Conservation (phyloP, 768 basidiomycete species). For the Naganishia onofrii region DNA sequence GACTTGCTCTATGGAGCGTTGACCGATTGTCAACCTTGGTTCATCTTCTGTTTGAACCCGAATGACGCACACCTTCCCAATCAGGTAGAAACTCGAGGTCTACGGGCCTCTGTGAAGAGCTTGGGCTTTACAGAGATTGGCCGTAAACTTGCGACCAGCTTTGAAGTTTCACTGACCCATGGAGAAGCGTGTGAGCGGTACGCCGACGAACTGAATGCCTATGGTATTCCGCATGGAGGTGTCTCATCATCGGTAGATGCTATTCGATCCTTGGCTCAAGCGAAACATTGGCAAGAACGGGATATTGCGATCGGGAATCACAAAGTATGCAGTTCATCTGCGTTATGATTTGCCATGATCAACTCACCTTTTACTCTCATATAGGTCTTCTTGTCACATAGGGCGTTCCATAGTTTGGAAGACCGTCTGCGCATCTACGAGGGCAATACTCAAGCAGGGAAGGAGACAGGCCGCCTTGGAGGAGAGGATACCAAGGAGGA, state of each 20-base stretch:
- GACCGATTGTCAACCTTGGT: constrained; percentile 86
- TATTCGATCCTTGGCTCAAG: constrained; percentile 37
- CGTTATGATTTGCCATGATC: not conserved
- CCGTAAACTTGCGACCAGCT: constrained; percentile 64
- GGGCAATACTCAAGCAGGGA: constrained; percentile 65
- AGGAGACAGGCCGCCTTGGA: constrained; percentile 63
- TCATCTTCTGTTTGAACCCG: constrained; percentile 86
- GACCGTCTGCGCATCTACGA: constrained; percentile 79
- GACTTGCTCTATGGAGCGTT: constrained; percentile 83
- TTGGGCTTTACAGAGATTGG: constrained; percentile 75
- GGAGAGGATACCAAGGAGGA: constrained; percentile 59
- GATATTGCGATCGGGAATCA: constrained; percentile 79
- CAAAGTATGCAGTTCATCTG: constrained; percentile 63
- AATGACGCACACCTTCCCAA: constrained; percentile 94
- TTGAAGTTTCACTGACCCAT: constrained; percentile 79
- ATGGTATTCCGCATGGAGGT: constrained; percentile 28
- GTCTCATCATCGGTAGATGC: constrained; percentile 25
- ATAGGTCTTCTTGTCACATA: constrained; percentile 83
- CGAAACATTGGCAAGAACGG: constrained; percentile 60
- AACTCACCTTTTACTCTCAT: constrained; percentile 20
- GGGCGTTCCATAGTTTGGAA: constrained; percentile 81
- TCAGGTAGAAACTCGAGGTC: constrained; percentile 84
- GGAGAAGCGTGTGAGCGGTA: constrained; percentile 85
- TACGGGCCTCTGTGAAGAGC: constrained; percentile 86
- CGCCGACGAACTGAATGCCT: constrained; percentile 60